These are phyloP conservation scores for Hymenoscyphus fraxineus DNA, from an alignment of 2,329 filamentous ascomycete species.

Conservation along the genomic window DNA sequence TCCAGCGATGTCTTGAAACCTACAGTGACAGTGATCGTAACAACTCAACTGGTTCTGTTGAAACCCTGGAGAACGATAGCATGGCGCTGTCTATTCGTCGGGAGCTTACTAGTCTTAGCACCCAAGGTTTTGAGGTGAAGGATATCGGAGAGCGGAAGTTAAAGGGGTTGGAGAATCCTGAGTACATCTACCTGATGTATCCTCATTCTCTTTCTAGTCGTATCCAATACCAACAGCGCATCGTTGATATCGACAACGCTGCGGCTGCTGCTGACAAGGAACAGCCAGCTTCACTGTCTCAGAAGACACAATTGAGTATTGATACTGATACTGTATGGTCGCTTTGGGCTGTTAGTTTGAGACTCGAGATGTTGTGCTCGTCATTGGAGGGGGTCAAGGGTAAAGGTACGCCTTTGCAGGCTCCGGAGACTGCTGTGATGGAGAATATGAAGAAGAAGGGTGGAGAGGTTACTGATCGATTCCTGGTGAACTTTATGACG, in stretches of 20 bases:
- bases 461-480: conserved; percentile 83
- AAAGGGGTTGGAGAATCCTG: conserved; percentile 95
- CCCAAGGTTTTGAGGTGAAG: conserved; percentile 93
- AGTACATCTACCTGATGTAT: conserved; percentile 93
- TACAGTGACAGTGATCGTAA: conserved; percentile 80
- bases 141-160: conserved; percentile 92
- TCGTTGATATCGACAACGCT: conserved; percentile 37
- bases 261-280: conserved; percentile 35
- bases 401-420: conserved; percentile 56
- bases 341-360: conserved; percentile 82
- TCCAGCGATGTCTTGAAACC: conserved; percentile 83
- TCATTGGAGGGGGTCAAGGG: conserved; percentile 67
- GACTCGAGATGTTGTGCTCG: conserved; percentile 90
- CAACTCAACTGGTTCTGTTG: conserved; percentile 66
- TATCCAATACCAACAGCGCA: conserved; percentile 58
- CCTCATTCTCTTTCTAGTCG: conserved; percentile 83
- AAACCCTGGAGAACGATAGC: conserved; percentile 70
- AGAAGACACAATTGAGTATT: conserved; percentile 65
- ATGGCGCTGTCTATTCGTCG: conserved; percentile 75
- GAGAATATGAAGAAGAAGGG: conserved; percentile 69
- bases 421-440: conserved; percentile 78
- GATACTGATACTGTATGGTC: conserved; percentile 77
- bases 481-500: conserved; percentile 85
- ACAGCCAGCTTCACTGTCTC: conserved; percentile 56
- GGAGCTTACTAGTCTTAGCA: conserved; percentile 81